Conservation (phyloP, 345 rosid genomes). For the Trapa bicornis region DNA sequence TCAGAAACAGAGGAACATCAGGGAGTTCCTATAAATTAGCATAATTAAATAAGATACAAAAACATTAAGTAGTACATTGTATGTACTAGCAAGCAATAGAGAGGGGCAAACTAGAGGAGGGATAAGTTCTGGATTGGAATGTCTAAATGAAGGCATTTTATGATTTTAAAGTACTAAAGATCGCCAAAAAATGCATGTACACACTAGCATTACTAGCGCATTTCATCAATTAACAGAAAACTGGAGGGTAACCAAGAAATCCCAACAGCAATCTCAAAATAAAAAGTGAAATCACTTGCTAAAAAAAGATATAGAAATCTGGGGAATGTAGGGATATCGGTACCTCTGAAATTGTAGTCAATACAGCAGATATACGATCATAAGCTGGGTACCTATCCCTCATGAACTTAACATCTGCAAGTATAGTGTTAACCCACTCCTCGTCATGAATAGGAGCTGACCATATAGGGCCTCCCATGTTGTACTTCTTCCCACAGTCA, state of each 20-base stretch:
- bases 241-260: too few relatives aligned
- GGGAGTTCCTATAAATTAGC: conserved; percentile 58
- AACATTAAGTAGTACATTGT: background rate
- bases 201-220: too few relatives aligned
- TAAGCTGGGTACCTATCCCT: conserved; percentile 82
- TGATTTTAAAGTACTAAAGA: too few relatives aligned
- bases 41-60: background rate
- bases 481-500: conserved; percentile 88
- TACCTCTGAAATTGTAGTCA: conserved; percentile 88
- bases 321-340: background rate
- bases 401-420: conserved; percentile 58
- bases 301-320: conserved; percentile 3
- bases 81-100: background rate
- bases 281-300: too few relatives aligned
- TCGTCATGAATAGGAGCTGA: conserved; percentile 93
- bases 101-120: background rate
- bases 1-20: conserved; percentile 84
- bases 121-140: too few relatives aligned
- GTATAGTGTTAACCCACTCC: conserved; percentile 69
- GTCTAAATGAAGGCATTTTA: too few relatives aligned
- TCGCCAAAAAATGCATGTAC: too few relatives aligned
- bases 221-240: too few relatives aligned
- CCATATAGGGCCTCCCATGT: conserved; percentile 99
- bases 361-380: conserved; percentile 70
- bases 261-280: too few relatives aligned